Evolutionary conservation across 805 yeast genomes (phyloP), one percentile per base, ranked within the genome.

Genomic region (Priceomyces haplophilus): DNA sequence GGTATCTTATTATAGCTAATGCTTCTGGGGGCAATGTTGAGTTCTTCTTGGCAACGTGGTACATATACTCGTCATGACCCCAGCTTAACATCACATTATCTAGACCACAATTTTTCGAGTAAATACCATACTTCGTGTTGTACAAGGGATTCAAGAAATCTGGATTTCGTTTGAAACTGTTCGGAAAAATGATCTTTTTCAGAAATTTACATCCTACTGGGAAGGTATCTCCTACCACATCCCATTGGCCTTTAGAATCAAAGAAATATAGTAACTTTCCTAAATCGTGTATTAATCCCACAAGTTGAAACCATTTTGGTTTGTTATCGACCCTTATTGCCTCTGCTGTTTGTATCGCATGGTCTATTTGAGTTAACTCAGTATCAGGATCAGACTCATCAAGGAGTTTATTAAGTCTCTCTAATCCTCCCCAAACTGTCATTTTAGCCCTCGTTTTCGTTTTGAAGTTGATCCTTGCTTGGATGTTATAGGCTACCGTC

Each of bases 31-130:
- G 87, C 36, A 83, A 62, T 1, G 73, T 76, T 11, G 85, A 80
- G 53, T 80, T 83, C 43, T 71, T 68, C 56, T 80, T 82, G 10
- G 86, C 86, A 24, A 83, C 66, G 53, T 82, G 86, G 50, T 82
- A 83, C 85, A 83, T 81, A 60, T 83, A 83, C 55, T 83, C 89
- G 57, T 83, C 89, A 53, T 83, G 89, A 4, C 89, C 89, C 88
- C 88, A 83, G 43, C 85, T 79, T 33, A 83, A 59, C 84, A 83
- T 80, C 20, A 83, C 85, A 32, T 79, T 78, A 45, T 79, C 85
- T 27, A 83, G 58, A 0, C 89, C 89, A 58, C 88, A 82, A 45
- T 77, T 70, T 30, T 73, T 76, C 23, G 78, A 73, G 55, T 83
- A 83, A 24, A 83, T 78, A 3, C 89, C 89, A 56, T 72, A 79